Evolutionary conservation across 495 filamentous ascomycete genomes (phyloP), one percentile per base, ranked within the genome.

Genomic region (Trichoderma erinaceum): DNA sequence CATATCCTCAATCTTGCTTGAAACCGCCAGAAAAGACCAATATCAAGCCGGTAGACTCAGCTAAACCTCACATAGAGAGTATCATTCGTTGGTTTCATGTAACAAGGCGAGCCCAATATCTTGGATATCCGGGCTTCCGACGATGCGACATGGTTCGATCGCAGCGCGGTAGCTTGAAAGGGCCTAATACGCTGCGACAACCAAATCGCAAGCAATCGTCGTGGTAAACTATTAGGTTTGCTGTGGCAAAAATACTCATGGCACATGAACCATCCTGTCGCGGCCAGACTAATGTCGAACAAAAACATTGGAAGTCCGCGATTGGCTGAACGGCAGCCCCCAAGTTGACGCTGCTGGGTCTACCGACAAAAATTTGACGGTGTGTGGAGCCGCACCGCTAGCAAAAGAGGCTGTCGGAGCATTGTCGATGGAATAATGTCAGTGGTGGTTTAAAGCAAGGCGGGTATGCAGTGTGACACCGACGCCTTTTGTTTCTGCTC

Each of bases 331-430:
- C 11, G 3, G 23, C 56, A 11, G 23, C 23, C 13, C 27, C 25
- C 56, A 61, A 32, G 56, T n/a, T 21, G 23, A 61, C 23, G 56
- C 23, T 25, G 56, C 56, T 29, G 56, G 56, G 56, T 32, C 56
- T 7, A 61, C 25, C 56, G 56, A 61, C 56, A 15, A 15, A 48
- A 61, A 29, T 32, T 61, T 61, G 56, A 61, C 27, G 25, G 56
- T 61, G 25, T 61, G 56, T 61, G 56, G 56, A 61, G 56, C 48
- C 18, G 27, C 56, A 29, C 35, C 35, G 8, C 35, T 38, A 38
- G 35, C 35, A 38, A 38, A 38, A 38, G 35, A 38, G 35, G 35
- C 35, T 38, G 35, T 38, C 35, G 35, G 35, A 38, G 35, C 35
- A 38, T 38, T 38, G 35, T 38, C 35, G 35, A 38, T n/a, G n/a